Conservation (phyloP, 2,329 filamentous ascomycete species). For the Diaporthe sp. region DNA sequence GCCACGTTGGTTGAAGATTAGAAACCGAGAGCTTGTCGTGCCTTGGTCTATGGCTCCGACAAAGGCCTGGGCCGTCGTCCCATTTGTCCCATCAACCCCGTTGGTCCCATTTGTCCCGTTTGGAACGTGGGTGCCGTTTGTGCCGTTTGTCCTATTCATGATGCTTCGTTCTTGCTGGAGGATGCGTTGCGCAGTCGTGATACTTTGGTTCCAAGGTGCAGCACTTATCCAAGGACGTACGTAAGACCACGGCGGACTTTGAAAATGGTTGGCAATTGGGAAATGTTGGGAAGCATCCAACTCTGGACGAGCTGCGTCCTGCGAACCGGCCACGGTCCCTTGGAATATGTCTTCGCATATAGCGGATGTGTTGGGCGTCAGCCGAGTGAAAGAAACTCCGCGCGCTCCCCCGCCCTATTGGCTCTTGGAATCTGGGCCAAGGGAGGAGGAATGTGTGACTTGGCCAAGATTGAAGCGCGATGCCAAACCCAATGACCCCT, state of each 20-base stretch:
- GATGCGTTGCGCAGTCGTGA: not conserved
- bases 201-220: not conserved
- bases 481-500: constrained; percentile 16
- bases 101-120: not conserved
- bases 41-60: constrained; percentile 92
- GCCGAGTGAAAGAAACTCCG: constrained; percentile 14
- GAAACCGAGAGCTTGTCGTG: constrained; percentile 88
- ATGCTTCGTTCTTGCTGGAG: not conserved
- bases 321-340: constrained; percentile 13
- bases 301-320: not conserved
- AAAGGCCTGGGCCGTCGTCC: constrained; percentile 54
- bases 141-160: constrained; percentile 2
- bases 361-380: not conserved
- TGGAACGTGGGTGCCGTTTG: not conserved
- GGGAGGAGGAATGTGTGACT: not conserved
- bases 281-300: not conserved
- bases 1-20: constrained; percentile 86
- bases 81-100: not conserved
- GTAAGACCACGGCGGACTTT: not conserved
- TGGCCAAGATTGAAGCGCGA: constrained; percentile 16
- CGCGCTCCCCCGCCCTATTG: not conserved
- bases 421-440: not conserved
- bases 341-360: constrained; percentile 16
- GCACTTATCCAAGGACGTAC: not conserved
- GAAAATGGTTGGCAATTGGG: not conserved